These are phyloP conservation scores for Zostera marina DNA, from an alignment of 116 monocot species.

Conservation along the genomic window DNA sequence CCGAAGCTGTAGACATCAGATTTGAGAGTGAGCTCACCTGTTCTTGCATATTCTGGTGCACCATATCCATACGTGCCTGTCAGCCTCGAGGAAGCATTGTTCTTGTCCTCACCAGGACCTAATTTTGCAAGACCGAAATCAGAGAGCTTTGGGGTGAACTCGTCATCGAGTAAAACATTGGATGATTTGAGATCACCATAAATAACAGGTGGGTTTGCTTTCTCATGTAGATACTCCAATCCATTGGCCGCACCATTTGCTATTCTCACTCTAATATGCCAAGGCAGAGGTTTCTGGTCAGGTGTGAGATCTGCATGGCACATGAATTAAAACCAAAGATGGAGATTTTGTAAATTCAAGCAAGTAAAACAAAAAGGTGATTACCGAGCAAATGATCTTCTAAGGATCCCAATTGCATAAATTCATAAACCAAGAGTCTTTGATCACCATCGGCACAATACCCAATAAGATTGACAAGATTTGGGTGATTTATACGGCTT, in stretches of 20 bases:
- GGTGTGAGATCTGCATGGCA: slow-evolving; percentile 3
- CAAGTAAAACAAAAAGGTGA: too few species aligned
- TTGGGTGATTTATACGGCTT: too few species aligned
- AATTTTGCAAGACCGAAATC: slow-evolving; percentile 57
- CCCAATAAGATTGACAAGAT: too few species aligned
- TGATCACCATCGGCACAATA: too few species aligned
- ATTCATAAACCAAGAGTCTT: too few species aligned
- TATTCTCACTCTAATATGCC: slow-evolving; percentile 44
- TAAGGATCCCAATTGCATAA: too few species aligned
- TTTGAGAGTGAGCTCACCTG: slow-evolving; percentile 49
- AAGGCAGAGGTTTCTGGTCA: slow-evolving; percentile 13
- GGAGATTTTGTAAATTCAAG: too few species aligned
- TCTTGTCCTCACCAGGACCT: slow-evolving; percentile 29
- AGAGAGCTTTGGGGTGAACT: slow-evolving; percentile 33
- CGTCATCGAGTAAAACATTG: slow-evolving; percentile 45
- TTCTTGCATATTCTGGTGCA: slow-evolving; percentile 67
- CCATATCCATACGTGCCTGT: slow-evolving; percentile 76
- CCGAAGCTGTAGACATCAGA: slow-evolving; percentile 78
- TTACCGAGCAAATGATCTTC: too few species aligned
- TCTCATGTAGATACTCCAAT: slow-evolving; percentile 56
- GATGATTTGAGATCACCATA: slow-evolving; percentile 47
- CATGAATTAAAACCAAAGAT: too few species aligned
- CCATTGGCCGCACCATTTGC: slow-evolving; percentile 48
- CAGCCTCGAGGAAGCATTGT: slow-evolving; percentile 32
- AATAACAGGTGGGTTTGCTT: slow-evolving; percentile 55